Evolutionary conservation across 106 monocot genomes (phyloP), one percentile per base, ranked within the genome.

Genomic region (Acorus gramineus): DNA sequence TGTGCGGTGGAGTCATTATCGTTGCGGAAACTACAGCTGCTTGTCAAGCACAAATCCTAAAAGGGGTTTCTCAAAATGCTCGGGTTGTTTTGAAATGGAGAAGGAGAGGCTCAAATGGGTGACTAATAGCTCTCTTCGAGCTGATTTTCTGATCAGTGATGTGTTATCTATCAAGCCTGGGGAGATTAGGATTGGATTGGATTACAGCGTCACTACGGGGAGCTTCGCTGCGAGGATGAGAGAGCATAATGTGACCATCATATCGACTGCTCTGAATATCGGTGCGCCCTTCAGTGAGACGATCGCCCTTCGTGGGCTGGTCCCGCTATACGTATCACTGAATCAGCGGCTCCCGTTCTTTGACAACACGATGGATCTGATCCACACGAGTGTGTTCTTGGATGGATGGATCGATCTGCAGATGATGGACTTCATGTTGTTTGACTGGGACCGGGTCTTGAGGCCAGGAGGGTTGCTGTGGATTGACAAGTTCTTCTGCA

Each of bases 281-380:
- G 93, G 93, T 0, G 88, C 93, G 3, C 93, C 93, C 4, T 93
- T 93, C 74, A 78, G 80, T 4, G 93, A 93, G 68, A 85, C 57
- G 8, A 85, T 93, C 44, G 82, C 93, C 3, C 68, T 93, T 11
- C 66, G 93, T 13, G 93, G 89, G 10, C 47, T 93, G 53, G 53
- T 89, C 47, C 89, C 93, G 10, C 49, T 93, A 52, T 89, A 93
- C 60, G n/a, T 68, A 0, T 72, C 76, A 6, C 14, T 93, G 46
- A 75, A 71, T 50, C 83, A 83, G 70, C 62, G 93, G 66, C 54
- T 93, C 4, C 93, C 94, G 1, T 80, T 94, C 73, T 89, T 94
- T 52, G 94, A 94, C 73, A 94, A 89, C 82, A 86, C 86, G 4
- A 61, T 94, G 89, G 93, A 94, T 67, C 13, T 94, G 77, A 86